Base-by-base conservation (phyloP, 1,139 yeast species). In the Pichia sorboxylosa region DNA sequence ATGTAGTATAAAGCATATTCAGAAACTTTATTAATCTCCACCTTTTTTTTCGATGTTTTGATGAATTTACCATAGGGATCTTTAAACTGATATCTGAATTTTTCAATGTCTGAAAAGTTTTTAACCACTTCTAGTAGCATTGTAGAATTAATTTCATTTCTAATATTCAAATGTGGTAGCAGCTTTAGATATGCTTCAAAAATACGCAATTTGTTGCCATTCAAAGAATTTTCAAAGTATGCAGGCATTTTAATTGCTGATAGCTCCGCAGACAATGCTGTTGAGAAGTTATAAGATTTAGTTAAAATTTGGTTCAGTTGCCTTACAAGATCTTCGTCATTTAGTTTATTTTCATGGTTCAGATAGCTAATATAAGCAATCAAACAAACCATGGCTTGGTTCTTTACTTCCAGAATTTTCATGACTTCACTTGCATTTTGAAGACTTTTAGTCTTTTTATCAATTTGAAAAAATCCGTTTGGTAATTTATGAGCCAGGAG, bases 401-500 rank as follows among this genome's bases (percentile, higher is more conserved):
- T 61, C 34, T 72, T 59, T 11, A 67, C 56, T 40, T 65, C 69
- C 24, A 70, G 44, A 26, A 66, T 55, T 32, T 59, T 60, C 42
- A 57, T 51, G 5, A 66, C 48, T 29, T 65, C 72, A 32, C 53
- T 59, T 31, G 59, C 49, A 36, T 53, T 54, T 2, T 52, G 45
- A 20, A 56, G 46, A 6, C 40, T 35, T 7, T 44, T 48, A 4
- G 53, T 38, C 20, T 37, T 29, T 14, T 37, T 33, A 20, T 48
- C 46, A 27, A 43, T 27, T 24, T 47, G 51, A 24, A 54, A 45
- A 39, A 52, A 44, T 32, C 52, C 42, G 21, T 57, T 48, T 26
- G 61, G 51, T 39, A 59, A 32, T 26, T 58, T 49, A 46, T 63
- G 67, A 2, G 85, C 79, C 34, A 85, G 59, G n/a, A 84, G 64